Percentiles rank a stretch among this genome's conserved stretches.
These are phyloP conservation scores for Capsicum pubescens DNA, from an alignment of 257 asterid species.

Conservation along the genomic window DNA sequence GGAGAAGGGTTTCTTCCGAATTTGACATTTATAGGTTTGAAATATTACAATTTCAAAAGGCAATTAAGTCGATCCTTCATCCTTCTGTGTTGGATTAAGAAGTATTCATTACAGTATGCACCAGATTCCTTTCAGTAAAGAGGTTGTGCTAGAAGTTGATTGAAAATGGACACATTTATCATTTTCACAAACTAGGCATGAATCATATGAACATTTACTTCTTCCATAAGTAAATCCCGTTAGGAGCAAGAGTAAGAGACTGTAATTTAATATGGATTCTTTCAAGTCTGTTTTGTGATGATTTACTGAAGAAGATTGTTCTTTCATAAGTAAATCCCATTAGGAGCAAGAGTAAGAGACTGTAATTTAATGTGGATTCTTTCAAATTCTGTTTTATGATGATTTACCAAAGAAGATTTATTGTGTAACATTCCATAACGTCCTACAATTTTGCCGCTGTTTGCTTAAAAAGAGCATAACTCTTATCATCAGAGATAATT, in stretches of 20 bases:
- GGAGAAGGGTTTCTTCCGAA: background rate
- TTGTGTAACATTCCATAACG: background rate
- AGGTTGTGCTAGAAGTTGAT: conserved; percentile 12
- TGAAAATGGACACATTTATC: conserved; percentile 8
- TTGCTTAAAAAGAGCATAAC: background rate
- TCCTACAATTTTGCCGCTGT: background rate
- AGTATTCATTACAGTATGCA: background rate
- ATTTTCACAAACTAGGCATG: background rate
- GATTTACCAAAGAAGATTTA: background rate
- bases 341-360: conserved; percentile 8
- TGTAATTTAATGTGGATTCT: background rate
- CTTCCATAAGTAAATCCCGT: background rate
- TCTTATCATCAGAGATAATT: background rate
- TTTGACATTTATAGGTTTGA: background rate
- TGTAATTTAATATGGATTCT: background rate
- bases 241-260: background rate
- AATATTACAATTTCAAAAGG: conserved; percentile 15
- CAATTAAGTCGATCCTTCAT: background rate
- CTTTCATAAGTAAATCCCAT: background rate
- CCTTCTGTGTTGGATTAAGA: background rate
- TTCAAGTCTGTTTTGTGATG: background rate
- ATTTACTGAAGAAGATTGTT: background rate
- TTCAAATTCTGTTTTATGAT: background rate
- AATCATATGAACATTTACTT: background rate
- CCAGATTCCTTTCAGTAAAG: background rate